Evolutionary conservation across 1,139 yeast species (phyloP).

Genomic region (Citeromyces hawaiiensis): DNA sequence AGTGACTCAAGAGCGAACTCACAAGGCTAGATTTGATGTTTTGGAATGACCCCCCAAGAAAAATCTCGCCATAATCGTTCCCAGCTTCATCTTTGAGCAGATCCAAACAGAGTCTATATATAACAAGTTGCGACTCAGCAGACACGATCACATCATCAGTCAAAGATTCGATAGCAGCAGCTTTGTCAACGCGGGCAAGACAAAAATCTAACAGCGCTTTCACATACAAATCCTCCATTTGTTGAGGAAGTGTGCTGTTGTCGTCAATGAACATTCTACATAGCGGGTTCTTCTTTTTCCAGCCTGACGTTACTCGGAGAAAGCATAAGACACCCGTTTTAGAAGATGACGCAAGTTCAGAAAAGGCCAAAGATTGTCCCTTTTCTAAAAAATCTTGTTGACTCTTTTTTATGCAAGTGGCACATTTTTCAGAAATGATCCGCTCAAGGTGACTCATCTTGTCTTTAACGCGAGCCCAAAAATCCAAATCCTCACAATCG

Average conservation of each 20-base stretch:
- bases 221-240: neutral
- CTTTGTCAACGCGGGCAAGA: neutral
- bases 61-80: neutral
- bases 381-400: neutral
- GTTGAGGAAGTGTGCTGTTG: neutral
- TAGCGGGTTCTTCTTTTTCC: neutral
- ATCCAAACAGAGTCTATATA: neutral
- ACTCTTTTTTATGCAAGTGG: neutral
- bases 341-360: neutral
- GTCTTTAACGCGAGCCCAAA: conserved; percentile 11
- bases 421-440: neutral
- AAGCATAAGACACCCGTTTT: neutral
- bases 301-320: neutral
- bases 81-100: neutral
- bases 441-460: conserved; percentile 3
- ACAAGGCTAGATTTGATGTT: neutral
- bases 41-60: neutral
- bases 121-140: neutral
- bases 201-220: neutral
- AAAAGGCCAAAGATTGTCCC: neutral
- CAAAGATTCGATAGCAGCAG: neutral
- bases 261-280: neutral
- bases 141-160: neutral
- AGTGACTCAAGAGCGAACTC: conserved; percentile 1
- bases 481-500: conserved; percentile 16